Evolutionary conservation across 352 stramenopile genomes (phyloP).

Genomic region (Phytophthora niederhauseri): DNA sequence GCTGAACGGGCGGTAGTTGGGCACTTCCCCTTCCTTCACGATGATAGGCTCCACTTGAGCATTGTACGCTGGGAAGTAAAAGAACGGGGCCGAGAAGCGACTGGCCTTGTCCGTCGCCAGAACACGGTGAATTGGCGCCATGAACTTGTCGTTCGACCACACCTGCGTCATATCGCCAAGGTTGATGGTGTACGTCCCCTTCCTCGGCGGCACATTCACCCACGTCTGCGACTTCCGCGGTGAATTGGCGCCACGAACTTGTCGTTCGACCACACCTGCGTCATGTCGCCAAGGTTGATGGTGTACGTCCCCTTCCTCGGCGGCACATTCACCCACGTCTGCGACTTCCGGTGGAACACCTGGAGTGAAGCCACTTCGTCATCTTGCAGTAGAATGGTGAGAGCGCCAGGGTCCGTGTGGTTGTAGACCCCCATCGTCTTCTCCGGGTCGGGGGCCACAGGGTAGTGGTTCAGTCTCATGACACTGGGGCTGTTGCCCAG

Average conservation of each 20-base stretch:
- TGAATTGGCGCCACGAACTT: conserved; percentile 51
- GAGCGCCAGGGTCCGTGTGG: conserved; percentile 63
- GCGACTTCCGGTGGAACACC: conserved; percentile 52
- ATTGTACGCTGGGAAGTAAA: conserved; percentile 76
- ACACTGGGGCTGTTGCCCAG: conserved; percentile 84
- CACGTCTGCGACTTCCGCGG: too few relatives aligned
- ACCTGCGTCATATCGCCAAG: conserved; percentile 66
- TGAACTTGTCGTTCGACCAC: conserved; percentile 60
- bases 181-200: conserved; percentile 66
- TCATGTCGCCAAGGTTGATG: conserved; percentile 71
- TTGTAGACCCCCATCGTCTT: conserved; percentile 62
- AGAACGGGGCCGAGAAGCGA: conserved; percentile 66
- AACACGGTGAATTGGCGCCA: conserved; percentile 63
- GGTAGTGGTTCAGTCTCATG: conserved; percentile 94
- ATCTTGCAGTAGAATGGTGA: conserved; percentile 73
- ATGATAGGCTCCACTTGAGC: conserved; percentile 70
- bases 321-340: conserved; percentile 58
- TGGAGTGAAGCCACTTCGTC: conserved; percentile 66
- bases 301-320: conserved; percentile 43
- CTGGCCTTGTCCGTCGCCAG: conserved; percentile 41
- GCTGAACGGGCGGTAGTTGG: conserved; percentile 78
- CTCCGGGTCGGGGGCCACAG: conserved; percentile 50
- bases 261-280: conserved; percentile 70
- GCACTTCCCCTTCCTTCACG: conserved; percentile 35
- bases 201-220: too few relatives aligned